Base-by-base conservation (phyloP, 768 basidiomycete genomes). In the Leccinum broughii region DNA sequence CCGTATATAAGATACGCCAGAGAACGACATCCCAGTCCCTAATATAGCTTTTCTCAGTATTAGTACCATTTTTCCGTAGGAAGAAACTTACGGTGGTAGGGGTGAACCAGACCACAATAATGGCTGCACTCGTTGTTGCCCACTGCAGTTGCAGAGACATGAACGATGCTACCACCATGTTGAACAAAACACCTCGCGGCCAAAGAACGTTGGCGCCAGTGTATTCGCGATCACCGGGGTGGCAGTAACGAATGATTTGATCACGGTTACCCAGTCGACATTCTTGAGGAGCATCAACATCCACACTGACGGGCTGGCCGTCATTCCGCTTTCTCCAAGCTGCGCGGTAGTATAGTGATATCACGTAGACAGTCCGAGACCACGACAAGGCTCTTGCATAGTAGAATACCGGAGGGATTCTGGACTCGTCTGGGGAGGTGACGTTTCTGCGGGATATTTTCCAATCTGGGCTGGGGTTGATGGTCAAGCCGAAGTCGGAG, bases 21-120 rank as follows among this genome's bases (percentile, higher is more conserved):
- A 2, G 75, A 77, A 57, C 75, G 74, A 49, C 77, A 77, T 7
- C 76, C 77, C 3, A 77, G 37, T n/a, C 71, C 70, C 70, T 68
- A 20, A 35, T 8, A 35, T 6, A 7, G 54, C 10, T 13, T 41
- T 8, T 4, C 22, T 37, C 9, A 55, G 15, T 49, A 26, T 54
- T 3, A 13, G 4, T 8, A 17, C 37, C 32, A 35, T 41, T 32
- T 14, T 41, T 39, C 3, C 1, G 0, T 9, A 2, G 7, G 35
- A 26, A 56, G 20, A 14, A 4, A 65, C 66, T 57, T 37, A 68
- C 69, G 2, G 59, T 60, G 1, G 76, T 77, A 8, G 76, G 76
- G 0, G 72, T 76, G 26, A 59, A 72, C 62, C 66, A 70, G 9
- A 66, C 65, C 8, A 65, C 63, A 6, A 75, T 41, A 30, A 76